Evolutionary conservation across 306 rosid species (phyloP).

Genomic region (Trifolium dubium): DNA sequence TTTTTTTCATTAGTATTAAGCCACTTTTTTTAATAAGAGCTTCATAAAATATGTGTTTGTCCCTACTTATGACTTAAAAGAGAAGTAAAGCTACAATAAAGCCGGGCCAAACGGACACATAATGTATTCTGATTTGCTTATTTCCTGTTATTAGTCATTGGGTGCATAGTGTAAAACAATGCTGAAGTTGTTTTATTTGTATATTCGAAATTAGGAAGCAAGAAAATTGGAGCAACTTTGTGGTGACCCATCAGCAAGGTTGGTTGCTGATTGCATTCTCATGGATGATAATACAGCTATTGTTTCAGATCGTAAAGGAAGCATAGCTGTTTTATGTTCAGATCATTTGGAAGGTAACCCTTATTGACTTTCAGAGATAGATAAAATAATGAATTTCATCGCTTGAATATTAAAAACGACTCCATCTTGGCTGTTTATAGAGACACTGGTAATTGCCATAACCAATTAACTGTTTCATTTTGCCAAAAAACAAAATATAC

Average conservation of each 20-base stretch:
- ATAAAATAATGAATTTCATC: not conserved
- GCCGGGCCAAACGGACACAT: too few relatives aligned
- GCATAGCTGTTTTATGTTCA: slow-evolving; percentile 79
- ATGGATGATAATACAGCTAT: slow-evolving; percentile 81
- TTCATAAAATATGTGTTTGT: too few relatives aligned
- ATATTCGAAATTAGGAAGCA: slow-evolving; percentile 63
- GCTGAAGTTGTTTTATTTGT: slow-evolving; percentile 43
- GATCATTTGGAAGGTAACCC: slow-evolving; percentile 75
- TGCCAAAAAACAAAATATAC: too few relatives aligned
- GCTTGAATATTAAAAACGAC: not conserved
- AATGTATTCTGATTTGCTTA: slow-evolving; percentile 15
- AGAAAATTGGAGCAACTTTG: slow-evolving; percentile 80
- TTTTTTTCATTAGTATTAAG: too few relatives aligned
- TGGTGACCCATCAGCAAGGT: slow-evolving; percentile 79
- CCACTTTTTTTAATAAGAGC: too few relatives aligned
- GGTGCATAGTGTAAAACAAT: not conserved
- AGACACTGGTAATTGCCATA: not conserved
- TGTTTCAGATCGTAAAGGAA: slow-evolving; percentile 96
- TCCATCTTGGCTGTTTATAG: not conserved
- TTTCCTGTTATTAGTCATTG: slow-evolving; percentile 31
- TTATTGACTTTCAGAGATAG: slow-evolving; percentile 1
- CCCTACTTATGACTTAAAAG: too few relatives aligned
- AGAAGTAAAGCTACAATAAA: too few relatives aligned
- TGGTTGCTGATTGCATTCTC: slow-evolving; percentile 93
- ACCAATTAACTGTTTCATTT: not conserved